A percentile compares a stretch with the other conserved stretches of the same genome.
These are phyloP conservation scores for Pythium phragmitis DNA, from an alignment of 352 stramenopile genomes.

Conservation along the genomic window DNA sequence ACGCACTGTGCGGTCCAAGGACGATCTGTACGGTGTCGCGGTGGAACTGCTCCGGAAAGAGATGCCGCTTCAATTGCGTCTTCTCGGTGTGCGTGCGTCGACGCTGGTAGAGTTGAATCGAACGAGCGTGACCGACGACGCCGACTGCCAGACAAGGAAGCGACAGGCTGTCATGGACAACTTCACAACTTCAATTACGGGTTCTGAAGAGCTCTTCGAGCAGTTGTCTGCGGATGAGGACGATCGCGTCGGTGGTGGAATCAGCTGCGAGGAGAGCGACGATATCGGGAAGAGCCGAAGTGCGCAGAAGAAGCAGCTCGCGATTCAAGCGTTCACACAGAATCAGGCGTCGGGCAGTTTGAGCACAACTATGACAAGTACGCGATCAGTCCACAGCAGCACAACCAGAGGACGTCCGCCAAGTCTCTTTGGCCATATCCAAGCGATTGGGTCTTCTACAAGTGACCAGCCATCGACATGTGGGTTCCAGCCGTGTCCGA, in stretches of 20 bases:
- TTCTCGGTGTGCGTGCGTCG: constrained; percentile 66
- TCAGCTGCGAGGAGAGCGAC: not conserved
- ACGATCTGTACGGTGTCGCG: constrained; percentile 46
- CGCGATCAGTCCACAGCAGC: not conserved
- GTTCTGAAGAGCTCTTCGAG: not conserved
- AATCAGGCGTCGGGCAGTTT: not conserved
- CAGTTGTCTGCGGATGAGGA: constrained; percentile 1
- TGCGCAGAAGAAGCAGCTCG: not conserved
- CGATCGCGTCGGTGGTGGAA: not conserved
- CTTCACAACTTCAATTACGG: constrained; percentile 27
- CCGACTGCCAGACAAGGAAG: constrained; percentile 16
- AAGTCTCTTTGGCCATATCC: not conserved
- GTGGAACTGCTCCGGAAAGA: constrained; percentile 60
- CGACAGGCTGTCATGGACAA: constrained; percentile 34
- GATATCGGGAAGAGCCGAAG: not conserved
- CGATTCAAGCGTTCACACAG: not conserved
- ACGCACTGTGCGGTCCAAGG: constrained; percentile 37
- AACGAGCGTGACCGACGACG: constrained; percentile 23
- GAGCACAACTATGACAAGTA: not conserved
- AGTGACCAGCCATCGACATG: not conserved
- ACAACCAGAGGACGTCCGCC: not conserved
- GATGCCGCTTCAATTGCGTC: constrained; percentile 58
- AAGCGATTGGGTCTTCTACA: not conserved
- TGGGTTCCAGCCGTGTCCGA: constrained; percentile 30
- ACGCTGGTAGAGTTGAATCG: constrained; percentile 35